A percentile compares a stretch with the other conserved stretches of the same genome.
Conservation (phyloP, 2,329 filamentous ascomycete species). For the Penicillium palitans region DNA sequence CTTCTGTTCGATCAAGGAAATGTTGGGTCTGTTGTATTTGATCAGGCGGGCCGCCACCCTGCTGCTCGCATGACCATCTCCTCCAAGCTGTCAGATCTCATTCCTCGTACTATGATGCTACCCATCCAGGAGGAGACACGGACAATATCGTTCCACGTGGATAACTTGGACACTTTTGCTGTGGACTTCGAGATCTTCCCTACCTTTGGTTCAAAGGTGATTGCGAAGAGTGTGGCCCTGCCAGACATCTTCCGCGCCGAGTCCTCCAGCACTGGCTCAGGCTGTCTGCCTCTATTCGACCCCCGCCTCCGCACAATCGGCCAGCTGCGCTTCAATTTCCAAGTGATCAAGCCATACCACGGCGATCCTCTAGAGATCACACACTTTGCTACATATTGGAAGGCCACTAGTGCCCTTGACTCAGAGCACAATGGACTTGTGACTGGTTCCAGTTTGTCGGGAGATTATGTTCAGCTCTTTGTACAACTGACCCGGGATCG, state of each 20-base stretch:
- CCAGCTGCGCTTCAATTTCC: constrained; percentile 88
- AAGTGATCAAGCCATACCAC: constrained; percentile 94
- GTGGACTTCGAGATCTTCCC: constrained; percentile 98
- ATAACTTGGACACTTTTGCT: constrained; percentile 87
- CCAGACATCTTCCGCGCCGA: constrained; percentile 80
- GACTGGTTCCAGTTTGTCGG: constrained; percentile 90
- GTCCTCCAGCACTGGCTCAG: constrained; percentile 72
- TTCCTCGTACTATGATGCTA: constrained; percentile 91
- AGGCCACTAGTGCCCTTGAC: constrained; percentile 90
- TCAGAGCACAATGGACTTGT: constrained; percentile 82
- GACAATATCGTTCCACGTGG: constrained; percentile 91
- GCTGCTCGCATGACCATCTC: constrained; percentile 94
- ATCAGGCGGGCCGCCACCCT: constrained; percentile 94
- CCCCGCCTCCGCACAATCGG: constrained; percentile 88
- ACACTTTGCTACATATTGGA: constrained; percentile 99
- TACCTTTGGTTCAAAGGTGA: constrained; percentile 95
- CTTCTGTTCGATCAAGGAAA: constrained; percentile 76
- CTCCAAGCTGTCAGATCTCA: constrained; percentile 91
- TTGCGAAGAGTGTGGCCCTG: constrained; percentile 90
- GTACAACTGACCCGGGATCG: constrained; percentile 89
- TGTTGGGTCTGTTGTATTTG: constrained; percentile 79
- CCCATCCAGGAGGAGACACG: constrained; percentile 96
- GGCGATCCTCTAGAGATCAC: constrained; percentile 93
- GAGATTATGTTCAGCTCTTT: constrained; percentile 90
- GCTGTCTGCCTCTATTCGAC: constrained; percentile 88